Evolutionary conservation across 1,284 basidiomycete species (phyloP).

Genomic region (Moesziomyces aphidis): DNA sequence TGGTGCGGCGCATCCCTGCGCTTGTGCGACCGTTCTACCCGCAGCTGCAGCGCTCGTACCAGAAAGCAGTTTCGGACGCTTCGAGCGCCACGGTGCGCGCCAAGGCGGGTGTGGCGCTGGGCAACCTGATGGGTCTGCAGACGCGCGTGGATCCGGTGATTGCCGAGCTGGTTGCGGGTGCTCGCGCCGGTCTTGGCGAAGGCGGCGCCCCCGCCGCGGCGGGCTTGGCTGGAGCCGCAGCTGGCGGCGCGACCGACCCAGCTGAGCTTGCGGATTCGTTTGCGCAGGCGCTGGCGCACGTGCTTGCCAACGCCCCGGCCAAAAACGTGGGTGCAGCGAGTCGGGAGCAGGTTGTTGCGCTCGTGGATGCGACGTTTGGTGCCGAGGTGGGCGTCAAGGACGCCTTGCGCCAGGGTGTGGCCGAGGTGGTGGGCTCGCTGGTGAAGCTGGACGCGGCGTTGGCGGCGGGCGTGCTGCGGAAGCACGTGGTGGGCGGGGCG

Average conservation of each 20-base stretch:
- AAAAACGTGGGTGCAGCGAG: conserved; percentile 82
- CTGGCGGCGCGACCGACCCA: conserved; percentile 24
- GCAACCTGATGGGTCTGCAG: conserved; percentile 83
- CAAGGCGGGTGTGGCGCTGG: conserved; percentile 85
- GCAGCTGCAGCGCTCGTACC: conserved; percentile 94
- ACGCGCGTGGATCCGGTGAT: conserved; percentile 76
- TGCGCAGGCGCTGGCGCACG: conserved; percentile 80
- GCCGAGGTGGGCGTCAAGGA: conserved; percentile 68
- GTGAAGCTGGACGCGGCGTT: conserved; percentile 71
- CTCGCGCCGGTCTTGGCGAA: conserved; percentile 72
- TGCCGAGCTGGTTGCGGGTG: conserved; percentile 78
- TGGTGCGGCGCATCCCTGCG: conserved; percentile 75
- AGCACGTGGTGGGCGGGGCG: conserved; percentile 27
- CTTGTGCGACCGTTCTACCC: conserved; percentile 99
- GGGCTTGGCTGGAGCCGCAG: conserved; percentile 26
- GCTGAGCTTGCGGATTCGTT: conserved; percentile 74
- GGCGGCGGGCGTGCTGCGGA: conserved; percentile 23
- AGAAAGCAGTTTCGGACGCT: conserved; percentile 89
- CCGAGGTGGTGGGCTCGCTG: conserved; percentile 77
- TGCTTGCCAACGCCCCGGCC: conserved; percentile 77
- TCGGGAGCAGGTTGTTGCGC: conserved; percentile 78
- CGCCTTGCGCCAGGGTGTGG: conserved; percentile 75
- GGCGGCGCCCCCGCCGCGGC: conserved; percentile 13
- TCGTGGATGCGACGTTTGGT: conserved; percentile 82
- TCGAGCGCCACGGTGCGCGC: conserved; percentile 82